phyloP scores from a whole-genome alignment of 108 stramenopile species.

The Conticribra weissflogii region DNA sequence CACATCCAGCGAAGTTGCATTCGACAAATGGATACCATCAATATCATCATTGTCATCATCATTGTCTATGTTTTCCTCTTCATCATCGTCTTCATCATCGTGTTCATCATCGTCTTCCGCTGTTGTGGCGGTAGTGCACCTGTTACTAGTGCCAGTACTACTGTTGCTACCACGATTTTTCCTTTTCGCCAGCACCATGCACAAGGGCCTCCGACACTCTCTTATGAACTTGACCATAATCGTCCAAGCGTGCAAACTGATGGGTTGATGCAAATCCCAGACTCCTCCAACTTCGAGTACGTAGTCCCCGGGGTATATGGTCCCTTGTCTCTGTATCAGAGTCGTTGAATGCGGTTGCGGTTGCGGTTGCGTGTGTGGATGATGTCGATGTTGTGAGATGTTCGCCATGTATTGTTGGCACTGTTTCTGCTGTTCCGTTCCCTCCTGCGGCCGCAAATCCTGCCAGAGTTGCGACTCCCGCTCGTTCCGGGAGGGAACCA shows the following conservation, averaged over 20 bases:
- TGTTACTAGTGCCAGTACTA: no score
- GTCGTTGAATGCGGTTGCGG: not conserved
- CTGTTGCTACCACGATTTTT: no score
- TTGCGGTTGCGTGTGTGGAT: not conserved
- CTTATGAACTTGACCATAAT: slow-evolving; percentile 31
- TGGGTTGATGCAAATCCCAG: slow-evolving; percentile 33
- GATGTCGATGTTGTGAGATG: not conserved
- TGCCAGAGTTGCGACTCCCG: no score
- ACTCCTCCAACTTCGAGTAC: slow-evolving; percentile 33
- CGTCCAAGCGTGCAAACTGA: slow-evolving; percentile 21
- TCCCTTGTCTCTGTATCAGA: slow-evolving; percentile 3
- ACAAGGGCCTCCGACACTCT: slow-evolving; percentile 27
- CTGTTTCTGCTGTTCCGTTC: not conserved
- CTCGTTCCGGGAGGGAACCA: no score
- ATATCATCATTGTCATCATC: no score
- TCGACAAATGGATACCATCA: no score
- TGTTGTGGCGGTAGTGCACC: no score
- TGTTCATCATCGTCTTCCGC: no score
- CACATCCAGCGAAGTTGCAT: no score
- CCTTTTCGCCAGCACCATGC: slow-evolving; percentile 33
- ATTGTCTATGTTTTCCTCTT: no score
- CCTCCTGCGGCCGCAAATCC: not conserved
- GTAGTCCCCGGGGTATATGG: slow-evolving; percentile 14
- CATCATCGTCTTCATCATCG: no score
- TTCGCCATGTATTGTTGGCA: not conserved